These are phyloP conservation scores for Somion occarium DNA, from an alignment of 1,284 basidiomycete species.

Conservation along the genomic window DNA sequence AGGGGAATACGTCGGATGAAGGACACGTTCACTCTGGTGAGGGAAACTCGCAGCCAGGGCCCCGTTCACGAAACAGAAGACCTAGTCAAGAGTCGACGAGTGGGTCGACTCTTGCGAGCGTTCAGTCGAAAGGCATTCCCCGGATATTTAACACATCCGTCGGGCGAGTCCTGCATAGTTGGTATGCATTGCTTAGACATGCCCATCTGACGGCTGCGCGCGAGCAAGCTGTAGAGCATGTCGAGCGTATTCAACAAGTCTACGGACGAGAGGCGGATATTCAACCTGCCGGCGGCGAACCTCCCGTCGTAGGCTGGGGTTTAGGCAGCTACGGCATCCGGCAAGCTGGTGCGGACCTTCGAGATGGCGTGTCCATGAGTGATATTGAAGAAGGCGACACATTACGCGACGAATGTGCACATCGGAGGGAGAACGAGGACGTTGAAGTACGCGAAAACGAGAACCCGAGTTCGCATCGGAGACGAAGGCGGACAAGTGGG, in stretches of 20 bases:
- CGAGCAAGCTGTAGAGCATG: conserved; percentile 59
- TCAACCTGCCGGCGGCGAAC: conserved; percentile 20
- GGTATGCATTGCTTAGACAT: conserved; percentile 53
- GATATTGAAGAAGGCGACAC: neutral
- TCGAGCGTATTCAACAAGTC: conserved; percentile 54
- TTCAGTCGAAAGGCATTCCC: neutral
- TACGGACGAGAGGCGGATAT: conserved; percentile 35
- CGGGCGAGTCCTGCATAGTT: conserved; percentile 37
- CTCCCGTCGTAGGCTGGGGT: conserved; percentile 54
- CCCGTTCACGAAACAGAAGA: neutral
- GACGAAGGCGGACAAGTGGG: neutral
- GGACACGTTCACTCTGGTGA: neutral
- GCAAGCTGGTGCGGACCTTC: conserved; percentile 14
- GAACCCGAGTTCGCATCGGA: neutral
- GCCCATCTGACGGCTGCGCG: conserved; percentile 66
- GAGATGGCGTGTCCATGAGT: conserved; percentile 12
- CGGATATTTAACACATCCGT: conserved; percentile 5
- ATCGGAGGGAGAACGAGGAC: conserved; percentile 17
- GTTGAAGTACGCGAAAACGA: conserved; percentile 7
- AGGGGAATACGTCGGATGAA: neutral
- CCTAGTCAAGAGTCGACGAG: neutral
- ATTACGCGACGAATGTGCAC: conserved; percentile 19
- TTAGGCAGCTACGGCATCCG: conserved; percentile 67
- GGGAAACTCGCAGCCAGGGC: neutral
- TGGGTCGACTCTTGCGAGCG: too few species aligned